phyloP scores from a whole-genome alignment of 164 flowering plant species.

The Vitis rupestris region DNA sequence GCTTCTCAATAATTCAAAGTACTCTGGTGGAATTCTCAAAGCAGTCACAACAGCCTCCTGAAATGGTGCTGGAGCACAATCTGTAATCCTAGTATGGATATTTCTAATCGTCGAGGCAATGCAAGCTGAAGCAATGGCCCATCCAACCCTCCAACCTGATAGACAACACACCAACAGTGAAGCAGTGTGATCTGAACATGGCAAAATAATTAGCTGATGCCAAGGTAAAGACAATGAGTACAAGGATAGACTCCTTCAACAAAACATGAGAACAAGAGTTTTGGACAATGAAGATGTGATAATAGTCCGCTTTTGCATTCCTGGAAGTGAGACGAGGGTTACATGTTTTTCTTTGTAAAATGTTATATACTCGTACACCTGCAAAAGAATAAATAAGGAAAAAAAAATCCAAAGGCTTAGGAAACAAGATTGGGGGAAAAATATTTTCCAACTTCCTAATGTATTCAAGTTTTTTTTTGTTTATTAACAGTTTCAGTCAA shows the following conservation, averaged over 20 bases:
- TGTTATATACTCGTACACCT: slow-evolving; percentile 84
- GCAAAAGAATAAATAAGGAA: slow-evolving; percentile 11
- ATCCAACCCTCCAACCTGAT: slow-evolving; percentile 90
- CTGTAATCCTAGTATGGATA: slow-evolving; percentile 65
- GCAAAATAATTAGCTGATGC: not conserved
- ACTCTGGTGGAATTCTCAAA: slow-evolving; percentile 52
- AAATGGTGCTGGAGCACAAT: slow-evolving; percentile 91
- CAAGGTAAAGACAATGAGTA: not conserved
- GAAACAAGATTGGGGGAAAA: too few species aligned
- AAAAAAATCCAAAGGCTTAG: too few species aligned
- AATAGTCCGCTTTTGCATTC: slow-evolving; percentile 75
- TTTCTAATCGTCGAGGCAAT: slow-evolving; percentile 77
- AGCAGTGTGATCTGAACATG: not conserved
- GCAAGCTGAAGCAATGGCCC: slow-evolving; percentile 77
- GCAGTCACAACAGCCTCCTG: slow-evolving; percentile 86
- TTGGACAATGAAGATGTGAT: slow-evolving; percentile 84
- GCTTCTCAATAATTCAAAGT: slow-evolving; percentile 47
- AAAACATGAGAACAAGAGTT: slow-evolving; percentile 35
- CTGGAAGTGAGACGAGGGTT: slow-evolving; percentile 76
- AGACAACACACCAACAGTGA: slow-evolving; percentile 3
- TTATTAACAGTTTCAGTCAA: not conserved
- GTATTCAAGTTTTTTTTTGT: not conserved
- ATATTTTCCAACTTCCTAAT: not conserved
- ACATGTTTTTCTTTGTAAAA: slow-evolving; percentile 58
- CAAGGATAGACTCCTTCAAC: not conserved